A percentile compares a stretch with the other conserved stretches of the same genome.
phyloP scores from a whole-genome alignment of 2,329 filamentous ascomycete genomes.

The Ophiosphaerella korrae region DNA sequence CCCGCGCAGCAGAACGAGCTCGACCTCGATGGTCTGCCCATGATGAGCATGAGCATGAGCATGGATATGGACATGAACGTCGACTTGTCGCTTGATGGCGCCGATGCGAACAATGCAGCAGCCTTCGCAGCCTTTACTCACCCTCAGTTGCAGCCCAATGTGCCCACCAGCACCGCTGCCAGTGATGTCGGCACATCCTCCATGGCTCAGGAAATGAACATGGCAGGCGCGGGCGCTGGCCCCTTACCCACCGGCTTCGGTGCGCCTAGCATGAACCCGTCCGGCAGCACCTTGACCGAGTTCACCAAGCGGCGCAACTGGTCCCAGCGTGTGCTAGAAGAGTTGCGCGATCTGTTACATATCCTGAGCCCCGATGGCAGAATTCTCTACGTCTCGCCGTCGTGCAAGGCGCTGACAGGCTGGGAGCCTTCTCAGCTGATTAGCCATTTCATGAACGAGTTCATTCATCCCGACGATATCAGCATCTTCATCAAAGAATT shows the following conservation, averaged over 20 bases:
- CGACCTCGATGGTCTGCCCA: conserved; percentile 44
- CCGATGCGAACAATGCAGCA: conserved; percentile 23
- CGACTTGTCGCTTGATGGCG: conserved; percentile 44
- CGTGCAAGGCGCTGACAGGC: conserved; percentile 74
- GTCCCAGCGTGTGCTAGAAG: conserved; percentile 87
- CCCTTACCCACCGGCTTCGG: conserved; percentile 62
- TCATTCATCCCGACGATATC: conserved; percentile 84
- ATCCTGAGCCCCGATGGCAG: conserved; percentile 84
- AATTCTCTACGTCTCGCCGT: conserved; percentile 85
- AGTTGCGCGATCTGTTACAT: conserved; percentile 85
- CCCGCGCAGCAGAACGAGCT: conserved; percentile 28
- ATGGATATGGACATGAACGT: conserved; percentile 50
- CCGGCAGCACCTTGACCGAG: conserved; percentile 64
- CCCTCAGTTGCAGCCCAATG: conserved; percentile 32
- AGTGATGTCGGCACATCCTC: conserved; percentile 30
- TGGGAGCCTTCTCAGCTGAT: conserved; percentile 73
- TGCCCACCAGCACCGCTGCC: conserved; percentile 30
- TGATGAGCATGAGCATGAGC: conserved; percentile 47
- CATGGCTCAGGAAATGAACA: conserved; percentile 30
- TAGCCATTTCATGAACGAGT: conserved; percentile 77
- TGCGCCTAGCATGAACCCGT: conserved; percentile 48
- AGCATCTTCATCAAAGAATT: conserved; percentile 84
- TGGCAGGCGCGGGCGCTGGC: conserved; percentile 58
- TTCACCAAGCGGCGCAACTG: conserved; percentile 75
- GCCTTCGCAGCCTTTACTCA: conserved; percentile 29